A percentile compares a stretch with the other conserved stretches of the same genome.
These are phyloP conservation scores for Hansfordia pulvinata DNA, from an alignment of 2,329 filamentous ascomycete genomes.

Conservation along the genomic window DNA sequence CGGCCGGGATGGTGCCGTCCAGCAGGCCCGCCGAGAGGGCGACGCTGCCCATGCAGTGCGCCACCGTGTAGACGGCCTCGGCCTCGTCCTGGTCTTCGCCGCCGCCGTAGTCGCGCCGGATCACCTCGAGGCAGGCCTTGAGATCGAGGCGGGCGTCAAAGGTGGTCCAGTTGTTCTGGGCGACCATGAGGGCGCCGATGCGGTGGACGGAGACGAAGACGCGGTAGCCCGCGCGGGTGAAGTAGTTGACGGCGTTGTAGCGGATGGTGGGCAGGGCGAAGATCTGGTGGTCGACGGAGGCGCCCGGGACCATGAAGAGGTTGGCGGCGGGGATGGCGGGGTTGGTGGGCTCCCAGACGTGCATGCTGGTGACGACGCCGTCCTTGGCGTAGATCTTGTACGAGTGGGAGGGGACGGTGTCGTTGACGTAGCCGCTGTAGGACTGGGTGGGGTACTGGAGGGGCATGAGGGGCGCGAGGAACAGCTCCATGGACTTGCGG, in stretches of 20 bases:
- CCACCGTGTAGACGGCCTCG: slow-evolving; percentile 39
- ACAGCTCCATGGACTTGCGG: slow-evolving; percentile 34
- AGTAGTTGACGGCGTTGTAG: slow-evolving; percentile 51
- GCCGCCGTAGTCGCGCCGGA: slow-evolving; percentile 25
- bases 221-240: slow-evolving; percentile 44
- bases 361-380: slow-evolving; percentile 34
- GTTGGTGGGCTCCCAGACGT: slow-evolving; percentile 41
- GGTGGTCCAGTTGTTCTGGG: slow-evolving; percentile 40
- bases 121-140: slow-evolving; percentile 36
- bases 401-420: slow-evolving; percentile 27
- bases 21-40: slow-evolving; percentile 44
- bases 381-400: slow-evolving; percentile 36
- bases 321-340: slow-evolving; percentile 25
- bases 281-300: slow-evolving; percentile 49
- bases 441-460: slow-evolving; percentile 39
- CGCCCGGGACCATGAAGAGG: slow-evolving; percentile 48
- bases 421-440: slow-evolving; percentile 37
- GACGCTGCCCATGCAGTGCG: slow-evolving; percentile 52
- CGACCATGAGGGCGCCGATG: slow-evolving; percentile 37
- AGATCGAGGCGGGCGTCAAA: slow-evolving; percentile 48
- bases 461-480: slow-evolving; percentile 38
- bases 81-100: slow-evolving; percentile 9
- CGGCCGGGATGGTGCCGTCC: slow-evolving; percentile 42
- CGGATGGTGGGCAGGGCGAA: slow-evolving; percentile 48
- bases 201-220: slow-evolving; percentile 45